Percentiles rank a stretch among this genome's conserved stretches.
Evolutionary conservation across 2,329 filamentous ascomycete genomes (phyloP).

Genomic region (Aspergillus ibericus): DNA sequence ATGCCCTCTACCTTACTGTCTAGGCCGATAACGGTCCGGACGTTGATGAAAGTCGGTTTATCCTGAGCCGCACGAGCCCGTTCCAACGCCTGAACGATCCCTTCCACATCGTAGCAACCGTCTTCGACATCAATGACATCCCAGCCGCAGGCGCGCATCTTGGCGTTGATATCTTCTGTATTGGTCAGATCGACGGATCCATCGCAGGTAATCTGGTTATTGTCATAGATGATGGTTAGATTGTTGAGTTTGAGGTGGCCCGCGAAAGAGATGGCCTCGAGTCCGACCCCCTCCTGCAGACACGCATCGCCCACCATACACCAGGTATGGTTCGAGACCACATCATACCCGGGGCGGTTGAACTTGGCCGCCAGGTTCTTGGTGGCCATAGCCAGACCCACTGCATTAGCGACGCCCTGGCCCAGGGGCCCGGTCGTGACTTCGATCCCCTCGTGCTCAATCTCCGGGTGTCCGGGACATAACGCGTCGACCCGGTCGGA

Average conservation of each 20-base stretch:
- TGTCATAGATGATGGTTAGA: slow-evolving; percentile 60
- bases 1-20: slow-evolving; percentile 47
- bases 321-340: slow-evolving; percentile 55
- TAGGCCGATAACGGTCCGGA: slow-evolving; percentile 58
- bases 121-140: slow-evolving; percentile 56
- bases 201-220: slow-evolving; percentile 62
- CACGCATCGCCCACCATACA: slow-evolving; percentile 62
- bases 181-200: slow-evolving; percentile 56
- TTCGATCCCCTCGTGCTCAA: slow-evolving; percentile 59
- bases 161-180: slow-evolving; percentile 58
- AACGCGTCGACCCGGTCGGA: slow-evolving; percentile 29
- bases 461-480: slow-evolving; percentile 51
- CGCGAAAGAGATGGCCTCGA: slow-evolving; percentile 58
- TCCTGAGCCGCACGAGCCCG: slow-evolving; percentile 45
- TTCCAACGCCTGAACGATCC: slow-evolving; percentile 50
- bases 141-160: slow-evolving; percentile 60
- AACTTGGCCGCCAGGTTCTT: slow-evolving; percentile 58
- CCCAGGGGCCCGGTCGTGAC: slow-evolving; percentile 62
- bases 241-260: slow-evolving; percentile 59
- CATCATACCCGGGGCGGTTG: slow-evolving; percentile 51
- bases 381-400: slow-evolving; percentile 59
- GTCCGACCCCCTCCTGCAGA: slow-evolving; percentile 58
- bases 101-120: slow-evolving; percentile 53
- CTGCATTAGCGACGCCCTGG: slow-evolving; percentile 61
- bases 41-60: slow-evolving; percentile 60